Conservation (phyloP, 2,329 filamentous ascomycete genomes). For the Aspergillus quadrilineatus region DNA sequence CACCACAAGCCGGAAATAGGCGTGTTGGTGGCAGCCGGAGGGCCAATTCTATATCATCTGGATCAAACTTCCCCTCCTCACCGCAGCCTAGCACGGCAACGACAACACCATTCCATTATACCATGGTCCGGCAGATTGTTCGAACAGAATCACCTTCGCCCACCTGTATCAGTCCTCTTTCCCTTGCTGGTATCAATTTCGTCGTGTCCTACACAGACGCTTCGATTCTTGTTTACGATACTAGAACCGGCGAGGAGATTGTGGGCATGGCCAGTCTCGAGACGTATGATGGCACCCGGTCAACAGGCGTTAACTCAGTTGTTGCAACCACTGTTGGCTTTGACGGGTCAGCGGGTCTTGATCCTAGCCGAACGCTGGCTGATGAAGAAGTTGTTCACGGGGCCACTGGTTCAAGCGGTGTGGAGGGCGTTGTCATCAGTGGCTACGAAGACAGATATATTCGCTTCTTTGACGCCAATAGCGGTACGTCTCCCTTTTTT, state of each 20-base stretch:
- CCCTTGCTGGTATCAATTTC: slow-evolving; percentile 77
- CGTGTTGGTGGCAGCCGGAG: slow-evolving; percentile 75
- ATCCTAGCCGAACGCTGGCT: slow-evolving; percentile 61
- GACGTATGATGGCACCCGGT: slow-evolving; percentile 84
- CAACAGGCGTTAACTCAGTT: slow-evolving; percentile 83
- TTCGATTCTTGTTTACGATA: slow-evolving; percentile 88
- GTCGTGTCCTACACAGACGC: slow-evolving; percentile 92
- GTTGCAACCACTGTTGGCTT: slow-evolving; percentile 82
- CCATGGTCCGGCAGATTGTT: slow-evolving; percentile 81
- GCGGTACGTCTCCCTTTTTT: slow-evolving; percentile 65
- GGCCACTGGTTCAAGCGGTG: slow-evolving; percentile 77
- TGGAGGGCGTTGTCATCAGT: slow-evolving; percentile 92
- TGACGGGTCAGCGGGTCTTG: slow-evolving; percentile 62
- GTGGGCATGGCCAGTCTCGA: slow-evolving; percentile 90
- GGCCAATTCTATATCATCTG: slow-evolving; percentile 90
- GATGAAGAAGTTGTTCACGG: slow-evolving; percentile 76
- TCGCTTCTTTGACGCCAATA: slow-evolving; percentile 97
- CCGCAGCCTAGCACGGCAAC: slow-evolving; percentile 87
- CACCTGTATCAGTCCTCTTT: slow-evolving; percentile 90
- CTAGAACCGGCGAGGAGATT: slow-evolving; percentile 84
- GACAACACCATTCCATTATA: slow-evolving; percentile 81
- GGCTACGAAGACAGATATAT: slow-evolving; percentile 97
- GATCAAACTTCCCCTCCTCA: slow-evolving; percentile 84
- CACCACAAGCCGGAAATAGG: slow-evolving; percentile 71
- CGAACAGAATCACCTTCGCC: slow-evolving; percentile 70